Evolutionary conservation across 768 basidiomycete species (phyloP).

Genomic region (Symmetrospora coprosmae): DNA sequence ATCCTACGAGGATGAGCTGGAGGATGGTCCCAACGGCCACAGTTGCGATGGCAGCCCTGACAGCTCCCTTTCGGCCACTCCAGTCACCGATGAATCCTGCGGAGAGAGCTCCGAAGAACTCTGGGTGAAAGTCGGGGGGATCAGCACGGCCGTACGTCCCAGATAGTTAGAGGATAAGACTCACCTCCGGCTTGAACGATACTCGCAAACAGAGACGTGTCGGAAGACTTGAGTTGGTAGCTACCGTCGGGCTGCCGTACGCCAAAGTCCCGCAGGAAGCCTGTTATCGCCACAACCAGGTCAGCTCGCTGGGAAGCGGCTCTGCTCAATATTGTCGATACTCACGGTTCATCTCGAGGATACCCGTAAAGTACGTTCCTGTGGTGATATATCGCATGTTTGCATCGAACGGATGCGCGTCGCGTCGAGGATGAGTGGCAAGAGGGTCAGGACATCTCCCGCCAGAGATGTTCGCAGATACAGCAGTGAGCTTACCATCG

Average conservation of each 20-base stretch:
- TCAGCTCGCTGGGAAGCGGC: too few species aligned
- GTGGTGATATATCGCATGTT: too few species aligned
- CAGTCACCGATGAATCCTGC: conserved; percentile 36
- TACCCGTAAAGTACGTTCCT: conserved; percentile 16
- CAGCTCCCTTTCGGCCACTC: conserved; percentile 35
- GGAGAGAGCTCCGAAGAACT: conserved; percentile 23
- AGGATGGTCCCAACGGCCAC: conserved; percentile 35
- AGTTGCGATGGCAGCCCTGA: conserved; percentile 30
- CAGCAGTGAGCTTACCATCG: neutral
- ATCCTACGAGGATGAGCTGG: conserved; percentile 29
- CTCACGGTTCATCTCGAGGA: conserved; percentile 4
- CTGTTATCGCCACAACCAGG: conserved; percentile 9
- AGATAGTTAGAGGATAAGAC: neutral
- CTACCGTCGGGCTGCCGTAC: conserved; percentile 3
- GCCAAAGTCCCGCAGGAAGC: conserved; percentile 24
- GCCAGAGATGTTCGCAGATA: too few species aligned
- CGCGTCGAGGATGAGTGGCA: neutral
- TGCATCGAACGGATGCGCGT: too few species aligned
- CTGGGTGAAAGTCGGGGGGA: too few species aligned
- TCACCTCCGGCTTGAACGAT: conserved; percentile 37
- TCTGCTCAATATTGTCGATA: too few species aligned
- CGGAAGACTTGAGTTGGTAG: conserved; percentile 27
- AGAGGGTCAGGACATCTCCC: too few species aligned
- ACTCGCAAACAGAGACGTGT: conserved; percentile 33
- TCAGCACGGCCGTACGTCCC: too few species aligned